These are phyloP conservation scores for Pyrenochaeta sp. DNA, from an alignment of 2,329 filamentous ascomycete species.

Conservation along the genomic window DNA sequence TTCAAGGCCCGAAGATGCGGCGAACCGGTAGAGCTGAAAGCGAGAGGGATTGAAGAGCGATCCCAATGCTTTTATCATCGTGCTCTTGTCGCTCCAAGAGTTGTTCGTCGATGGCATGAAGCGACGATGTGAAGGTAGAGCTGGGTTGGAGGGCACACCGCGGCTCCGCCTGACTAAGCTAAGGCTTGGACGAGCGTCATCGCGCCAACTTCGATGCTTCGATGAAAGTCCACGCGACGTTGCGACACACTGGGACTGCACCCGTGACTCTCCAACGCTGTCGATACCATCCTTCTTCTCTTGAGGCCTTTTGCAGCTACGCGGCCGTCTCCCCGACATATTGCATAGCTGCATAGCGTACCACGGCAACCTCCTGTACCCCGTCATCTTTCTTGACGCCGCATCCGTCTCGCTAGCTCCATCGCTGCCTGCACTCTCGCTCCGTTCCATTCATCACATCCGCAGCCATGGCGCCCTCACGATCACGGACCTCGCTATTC, in stretches of 20 bases:
- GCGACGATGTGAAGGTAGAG: constrained; percentile 1
- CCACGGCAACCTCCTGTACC: no score
- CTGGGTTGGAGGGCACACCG: not conserved
- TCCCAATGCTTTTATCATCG: not conserved
- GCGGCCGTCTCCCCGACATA: no score
- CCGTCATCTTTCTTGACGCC: not conserved
- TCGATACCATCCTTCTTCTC: constrained; percentile 3
- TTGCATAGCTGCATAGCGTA: no score
- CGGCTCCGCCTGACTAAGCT: constrained; percentile 16
- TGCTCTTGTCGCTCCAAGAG: not conserved
- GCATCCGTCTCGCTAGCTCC: constrained; percentile 8
- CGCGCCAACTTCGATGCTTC: constrained; percentile 18
- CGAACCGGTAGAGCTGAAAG: not conserved
- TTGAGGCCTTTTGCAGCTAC: not conserved
- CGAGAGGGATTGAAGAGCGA: not conserved
- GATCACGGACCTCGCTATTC: constrained; percentile 31
- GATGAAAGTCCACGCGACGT: constrained; percentile 23
- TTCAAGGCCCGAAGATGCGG: not conserved
- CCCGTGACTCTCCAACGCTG: constrained; percentile 13
- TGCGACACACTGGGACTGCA: constrained; percentile 19
- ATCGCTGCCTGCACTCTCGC: constrained; percentile 9
- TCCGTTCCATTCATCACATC: constrained; percentile 18
- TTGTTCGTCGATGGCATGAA: not conserved
- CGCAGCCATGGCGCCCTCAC: constrained; percentile 39
- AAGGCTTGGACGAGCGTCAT: constrained; percentile 20